Base-by-base conservation (phyloP, 768 basidiomycete genomes). In the Calocybe cyanea region DNA sequence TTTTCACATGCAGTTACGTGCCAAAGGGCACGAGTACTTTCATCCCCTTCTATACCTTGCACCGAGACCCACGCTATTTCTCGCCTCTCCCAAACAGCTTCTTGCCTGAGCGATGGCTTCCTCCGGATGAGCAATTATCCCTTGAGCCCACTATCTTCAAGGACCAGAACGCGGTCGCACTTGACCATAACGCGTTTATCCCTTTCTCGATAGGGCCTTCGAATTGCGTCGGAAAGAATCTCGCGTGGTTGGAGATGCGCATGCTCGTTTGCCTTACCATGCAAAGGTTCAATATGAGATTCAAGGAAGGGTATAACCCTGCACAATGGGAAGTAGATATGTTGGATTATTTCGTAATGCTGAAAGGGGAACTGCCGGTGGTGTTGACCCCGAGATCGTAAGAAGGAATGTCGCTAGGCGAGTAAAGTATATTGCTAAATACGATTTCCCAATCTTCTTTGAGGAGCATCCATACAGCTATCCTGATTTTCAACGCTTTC, bases 41-140 rank as follows among this genome's bases (percentile, higher is more conserved):
- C 47, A 62, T 76, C 21, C 72, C 71, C 21, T 55, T 54, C 18
- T 77, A 72, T 51, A 58, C 63, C 35, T 53, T 78, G 14, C 76
- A 77, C 45, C 69, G 76, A 13, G 67, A 74, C 52, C 63, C 70
- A 14, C 64, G 68, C 1, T 58, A 76, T 57, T 78, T 78, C 53
- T 70, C 69, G 0, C 72, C 72, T 0, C 54, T 63, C 37, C 73
- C 77, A 3, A 61, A 73, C 20, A 19, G 53, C 5, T 78, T 78
- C 62, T 54, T 71, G 50, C 70, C 70, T 3, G 70, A 71, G 41
- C 60, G 70, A 9, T 72, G 69, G 69, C 54, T 69, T 1, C 44
- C 61, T 7, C 24, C 17, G 7, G 47, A 60, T 1, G 40, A 58
- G 38, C 59, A 51, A 45, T 35, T 46, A 14, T 8, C 32, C 17